Conservation (phyloP, 1,284 basidiomycete genomes). For the Papiliotrema terrestris region DNA sequence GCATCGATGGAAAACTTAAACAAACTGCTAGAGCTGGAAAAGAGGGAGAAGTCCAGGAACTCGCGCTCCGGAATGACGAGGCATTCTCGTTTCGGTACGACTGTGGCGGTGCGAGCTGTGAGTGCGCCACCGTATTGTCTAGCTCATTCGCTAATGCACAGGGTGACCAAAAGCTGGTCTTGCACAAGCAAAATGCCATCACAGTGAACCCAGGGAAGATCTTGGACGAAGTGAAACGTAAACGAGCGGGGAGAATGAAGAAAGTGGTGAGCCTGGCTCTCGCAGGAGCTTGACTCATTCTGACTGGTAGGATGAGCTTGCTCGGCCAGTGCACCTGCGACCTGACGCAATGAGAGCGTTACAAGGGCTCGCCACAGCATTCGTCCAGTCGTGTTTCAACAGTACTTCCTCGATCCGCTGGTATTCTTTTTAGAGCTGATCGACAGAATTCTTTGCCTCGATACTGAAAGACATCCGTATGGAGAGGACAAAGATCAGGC, state of each 20-base stretch:
- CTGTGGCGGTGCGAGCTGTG: slow-evolving; percentile 70
- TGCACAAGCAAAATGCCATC: slow-evolving; percentile 81
- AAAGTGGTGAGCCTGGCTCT: slow-evolving; percentile 49
- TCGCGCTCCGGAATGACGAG: slow-evolving; percentile 57
- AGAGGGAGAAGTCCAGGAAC: slow-evolving; percentile 58
- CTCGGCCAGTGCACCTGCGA: slow-evolving; percentile 51
- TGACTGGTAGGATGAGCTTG: slow-evolving; percentile 52
- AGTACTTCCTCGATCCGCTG: slow-evolving; percentile 53
- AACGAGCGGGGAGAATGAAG: slow-evolving; percentile 60
- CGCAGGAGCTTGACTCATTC: background rate
- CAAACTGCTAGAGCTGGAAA: slow-evolving; percentile 68
- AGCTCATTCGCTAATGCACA: slow-evolving; percentile 14
- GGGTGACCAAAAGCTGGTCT: slow-evolving; percentile 55
- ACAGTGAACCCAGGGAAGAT: slow-evolving; percentile 67
- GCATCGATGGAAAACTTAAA: slow-evolving; percentile 62
- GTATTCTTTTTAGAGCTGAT: background rate
- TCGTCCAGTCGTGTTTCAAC: slow-evolving; percentile 80
- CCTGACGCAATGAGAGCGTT: slow-evolving; percentile 65
- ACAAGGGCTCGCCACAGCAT: slow-evolving; percentile 64
- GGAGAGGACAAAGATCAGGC: slow-evolving; percentile 81
- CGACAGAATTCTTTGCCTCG: slow-evolving; percentile 70
- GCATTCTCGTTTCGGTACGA: slow-evolving; percentile 91
- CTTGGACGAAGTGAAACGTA: slow-evolving; percentile 73
- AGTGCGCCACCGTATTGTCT: slow-evolving; percentile 2
- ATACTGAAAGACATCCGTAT: slow-evolving; percentile 89